phyloP scores from a whole-genome alignment of 306 rosid genomes.

The Ceratonia siliqua region DNA sequence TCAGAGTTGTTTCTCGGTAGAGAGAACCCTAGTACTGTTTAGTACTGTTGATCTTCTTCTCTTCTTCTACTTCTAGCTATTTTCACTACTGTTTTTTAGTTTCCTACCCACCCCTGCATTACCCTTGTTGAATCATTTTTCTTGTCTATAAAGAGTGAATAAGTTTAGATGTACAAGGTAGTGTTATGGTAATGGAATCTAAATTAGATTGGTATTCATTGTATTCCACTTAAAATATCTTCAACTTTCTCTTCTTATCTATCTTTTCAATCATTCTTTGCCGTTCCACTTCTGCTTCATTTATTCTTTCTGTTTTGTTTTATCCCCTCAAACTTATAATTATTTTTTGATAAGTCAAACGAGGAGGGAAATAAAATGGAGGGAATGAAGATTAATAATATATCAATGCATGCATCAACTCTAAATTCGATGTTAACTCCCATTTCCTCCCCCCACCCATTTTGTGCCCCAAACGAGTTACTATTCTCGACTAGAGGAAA shows the following conservation, averaged over 20 bases:
- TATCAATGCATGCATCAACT: neutral
- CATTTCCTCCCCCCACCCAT: neutral
- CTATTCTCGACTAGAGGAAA: too few species aligned
- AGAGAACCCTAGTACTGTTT: too few species aligned
- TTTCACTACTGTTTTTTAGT: too few species aligned
- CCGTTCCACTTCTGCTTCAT: neutral
- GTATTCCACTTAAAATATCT: too few species aligned
- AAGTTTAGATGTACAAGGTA: neutral
- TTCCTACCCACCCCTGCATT: too few species aligned
- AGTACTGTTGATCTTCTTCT: too few species aligned
- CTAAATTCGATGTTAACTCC: neutral
- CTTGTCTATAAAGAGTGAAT: neutral
- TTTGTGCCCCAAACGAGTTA: neutral
- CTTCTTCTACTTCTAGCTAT: too few species aligned
- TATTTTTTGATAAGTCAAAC: neutral
- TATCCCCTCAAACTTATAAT: neutral
- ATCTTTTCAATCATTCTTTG: neutral
- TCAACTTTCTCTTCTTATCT: neutral
- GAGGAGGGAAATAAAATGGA: neutral
- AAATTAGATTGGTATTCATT: neutral
- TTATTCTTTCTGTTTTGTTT: neutral
- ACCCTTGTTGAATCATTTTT: constrained; percentile 1
- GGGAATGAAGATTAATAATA: neutral
- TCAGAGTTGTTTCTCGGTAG: too few species aligned
- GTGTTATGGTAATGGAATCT: neutral